phyloP scores from a whole-genome alignment of 371 early-diverging fungal genomes.

The Choanephora cucurbitarum region DNA sequence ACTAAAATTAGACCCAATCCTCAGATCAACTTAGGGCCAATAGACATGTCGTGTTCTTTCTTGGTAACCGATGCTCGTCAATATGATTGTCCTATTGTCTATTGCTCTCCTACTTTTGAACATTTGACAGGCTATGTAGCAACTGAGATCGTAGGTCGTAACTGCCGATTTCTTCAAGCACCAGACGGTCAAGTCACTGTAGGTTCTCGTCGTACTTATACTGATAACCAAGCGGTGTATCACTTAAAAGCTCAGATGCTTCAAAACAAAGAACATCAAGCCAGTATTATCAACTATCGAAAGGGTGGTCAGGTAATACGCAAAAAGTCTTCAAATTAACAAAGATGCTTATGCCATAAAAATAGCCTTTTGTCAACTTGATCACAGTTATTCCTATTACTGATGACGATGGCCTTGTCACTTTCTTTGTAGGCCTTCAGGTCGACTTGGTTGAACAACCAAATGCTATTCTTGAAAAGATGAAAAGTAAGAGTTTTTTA shows the following conservation, averaged over 20 bases:
- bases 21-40: constrained; percentile 64
- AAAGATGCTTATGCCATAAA: too few relatives aligned
- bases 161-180: constrained; percentile 72
- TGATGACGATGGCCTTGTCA: constrained; percentile 44
- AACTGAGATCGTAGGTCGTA: constrained; percentile 62
- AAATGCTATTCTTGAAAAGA: constrained; percentile 62
- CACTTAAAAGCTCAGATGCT: constrained; percentile 56
- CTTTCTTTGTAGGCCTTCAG: constrained; percentile 73
- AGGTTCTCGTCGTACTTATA: constrained; percentile 58
- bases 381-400: constrained; percentile 69
- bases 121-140: constrained; percentile 64
- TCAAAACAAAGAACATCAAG: constrained; percentile 63
- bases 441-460: constrained; percentile 74
- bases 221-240: constrained; percentile 60
- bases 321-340: too few relatives aligned
- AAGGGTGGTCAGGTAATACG: constrained; percentile 65
- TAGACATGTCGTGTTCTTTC: constrained; percentile 70
- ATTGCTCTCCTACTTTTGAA: constrained; percentile 65
- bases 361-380: constrained; percentile 72
- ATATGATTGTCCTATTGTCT: constrained; percentile 60
- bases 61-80: constrained; percentile 58
- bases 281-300: constrained; percentile 66
- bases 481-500: constrained; percentile 38
- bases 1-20: constrained; percentile 51
- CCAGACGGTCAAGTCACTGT: constrained; percentile 55